phyloP scores from a whole-genome alignment of 2,329 filamentous ascomycete genomes.

The Macrophomina pseudophaseolina region DNA sequence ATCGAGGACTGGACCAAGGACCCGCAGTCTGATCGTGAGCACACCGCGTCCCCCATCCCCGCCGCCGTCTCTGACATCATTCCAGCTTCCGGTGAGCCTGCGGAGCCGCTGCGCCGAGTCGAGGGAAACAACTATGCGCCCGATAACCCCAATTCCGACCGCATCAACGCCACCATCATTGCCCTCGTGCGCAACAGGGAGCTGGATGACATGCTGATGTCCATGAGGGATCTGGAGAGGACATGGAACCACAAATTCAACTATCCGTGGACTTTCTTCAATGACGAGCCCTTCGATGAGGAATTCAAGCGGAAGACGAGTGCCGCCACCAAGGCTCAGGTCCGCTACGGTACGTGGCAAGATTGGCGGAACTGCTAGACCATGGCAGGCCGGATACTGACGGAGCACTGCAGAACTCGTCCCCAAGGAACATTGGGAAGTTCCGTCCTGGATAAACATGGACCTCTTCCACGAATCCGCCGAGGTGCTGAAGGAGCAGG shows the following conservation, averaged over 20 bases:
- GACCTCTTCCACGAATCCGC: conserved; percentile 86
- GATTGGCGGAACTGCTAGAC: background rate
- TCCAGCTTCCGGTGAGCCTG: conserved; percentile 80
- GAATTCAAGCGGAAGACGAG: conserved; percentile 87
- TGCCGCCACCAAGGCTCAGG: conserved; percentile 85
- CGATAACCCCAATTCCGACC: conserved; percentile 74
- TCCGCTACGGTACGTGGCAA: conserved; percentile 70
- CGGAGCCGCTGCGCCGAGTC: conserved; percentile 74
- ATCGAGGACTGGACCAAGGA: conserved; percentile 72
- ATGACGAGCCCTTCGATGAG: conserved; percentile 89
- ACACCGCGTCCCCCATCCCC: background rate
- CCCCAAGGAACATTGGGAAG: conserved; percentile 92
- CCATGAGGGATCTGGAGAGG: conserved; percentile 88
- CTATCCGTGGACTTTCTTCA: conserved; percentile 99
- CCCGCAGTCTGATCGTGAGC: conserved; percentile 84
- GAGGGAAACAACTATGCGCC: conserved; percentile 75
- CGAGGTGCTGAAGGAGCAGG: conserved; percentile 78
- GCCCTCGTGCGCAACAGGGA: conserved; percentile 93
- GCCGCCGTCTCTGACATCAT: conserved; percentile 21
- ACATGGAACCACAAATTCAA: conserved; percentile 99
- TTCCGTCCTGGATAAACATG: conserved; percentile 88
- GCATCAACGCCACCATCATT: conserved; percentile 92
- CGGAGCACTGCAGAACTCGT: conserved; percentile 68
- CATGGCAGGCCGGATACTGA: conserved; percentile 33
- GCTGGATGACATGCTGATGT: conserved; percentile 78